Evolutionary conservation across 2,329 filamentous ascomycete genomes (phyloP).

Genomic region (Fusarium pseudograminearum): DNA sequence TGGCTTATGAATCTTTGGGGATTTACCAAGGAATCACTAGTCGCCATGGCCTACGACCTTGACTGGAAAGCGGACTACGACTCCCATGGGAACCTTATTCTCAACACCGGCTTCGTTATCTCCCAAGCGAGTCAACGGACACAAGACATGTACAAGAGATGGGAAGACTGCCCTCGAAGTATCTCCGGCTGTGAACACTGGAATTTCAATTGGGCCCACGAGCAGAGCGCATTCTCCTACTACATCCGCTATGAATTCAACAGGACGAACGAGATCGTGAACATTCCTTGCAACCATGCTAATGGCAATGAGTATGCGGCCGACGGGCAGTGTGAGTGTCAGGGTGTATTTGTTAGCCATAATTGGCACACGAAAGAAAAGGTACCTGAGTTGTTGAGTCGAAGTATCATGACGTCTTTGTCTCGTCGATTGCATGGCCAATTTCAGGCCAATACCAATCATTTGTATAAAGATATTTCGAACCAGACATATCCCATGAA

Average conservation of each 20-base stretch:
- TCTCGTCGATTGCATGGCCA: constrained; percentile 17
- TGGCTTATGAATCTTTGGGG: constrained; percentile 63
- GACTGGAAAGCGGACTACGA: constrained; percentile 55
- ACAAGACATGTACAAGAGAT: constrained; percentile 37
- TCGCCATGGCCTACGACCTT: constrained; percentile 61
- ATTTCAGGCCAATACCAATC: constrained; percentile 3
- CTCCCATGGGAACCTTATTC: constrained; percentile 40
- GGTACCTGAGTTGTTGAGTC: constrained; percentile 17
- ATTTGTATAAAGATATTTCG: not conserved
- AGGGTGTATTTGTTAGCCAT: constrained; percentile 19
- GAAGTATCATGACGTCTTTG: constrained; percentile 24
- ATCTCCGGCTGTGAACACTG: constrained; percentile 13
- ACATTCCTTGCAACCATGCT: constrained; percentile 14
- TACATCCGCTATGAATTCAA: constrained; percentile 26
- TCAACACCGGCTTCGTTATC: constrained; percentile 42
- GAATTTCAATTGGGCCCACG: constrained; percentile 18
- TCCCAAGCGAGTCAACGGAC: constrained; percentile 43
- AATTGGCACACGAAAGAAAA: constrained; percentile 25
- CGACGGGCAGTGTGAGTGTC: not conserved
- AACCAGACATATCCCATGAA: constrained; percentile 1
- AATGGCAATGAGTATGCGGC: constrained; percentile 13
- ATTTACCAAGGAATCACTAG: constrained; percentile 54
- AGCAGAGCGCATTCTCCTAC: constrained; percentile 17
- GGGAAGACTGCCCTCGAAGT: constrained; percentile 26
- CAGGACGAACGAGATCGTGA: constrained; percentile 9